Base-by-base conservation (phyloP, 176 grass and related monocot genomes). In the Miscanthus lutarioriparius region DNA sequence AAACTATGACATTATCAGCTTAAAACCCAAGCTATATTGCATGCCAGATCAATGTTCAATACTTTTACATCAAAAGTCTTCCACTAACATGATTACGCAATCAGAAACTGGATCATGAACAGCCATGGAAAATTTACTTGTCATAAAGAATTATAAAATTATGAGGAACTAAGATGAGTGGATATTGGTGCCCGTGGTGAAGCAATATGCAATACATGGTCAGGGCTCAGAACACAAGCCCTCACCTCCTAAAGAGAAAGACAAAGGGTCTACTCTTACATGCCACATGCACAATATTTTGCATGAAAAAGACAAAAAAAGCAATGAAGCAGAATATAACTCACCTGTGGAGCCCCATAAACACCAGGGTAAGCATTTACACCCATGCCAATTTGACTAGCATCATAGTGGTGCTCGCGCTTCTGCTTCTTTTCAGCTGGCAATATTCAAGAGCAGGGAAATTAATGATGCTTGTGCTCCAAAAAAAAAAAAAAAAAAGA, bases 341-440 rank as follows among this genome's bases (percentile, higher is more conserved):
- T 84, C 84, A 99, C 96, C 63, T 88, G 91, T 81, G 93, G 96
- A 80, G 91, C 89, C n/a, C 96, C 96, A 84, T 99, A 99, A 82
- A 53, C 84, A 88, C 85, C 79, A 64, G 91, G 83, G 75, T 95
- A 98, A 54, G 96, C 88, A 93, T 90, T 89, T 62, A 84, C 72
- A 62, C 91, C 90, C 75, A 90, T 64, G 28, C 86, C 86, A 68
- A 78, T 84, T 89, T 96, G 96, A 89, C 64, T 86, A 72, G 86
- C 72, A 62, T 95, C 96, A 68, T 86, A 89, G 64, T 95, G 93
- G 64, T 92, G 91, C 36, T 99, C 96, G 7, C 87, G 84, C 72
- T 85, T 88, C 90, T 96, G 90, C 86, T 96, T 96, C 82, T 90
- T 99, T 75, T 99, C 96, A 87, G 91, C 93, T 91, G 87, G 87